Evolutionary conservation across 116 monocot genomes (phyloP).

Genomic region (Dioscorea cayenensis): DNA sequence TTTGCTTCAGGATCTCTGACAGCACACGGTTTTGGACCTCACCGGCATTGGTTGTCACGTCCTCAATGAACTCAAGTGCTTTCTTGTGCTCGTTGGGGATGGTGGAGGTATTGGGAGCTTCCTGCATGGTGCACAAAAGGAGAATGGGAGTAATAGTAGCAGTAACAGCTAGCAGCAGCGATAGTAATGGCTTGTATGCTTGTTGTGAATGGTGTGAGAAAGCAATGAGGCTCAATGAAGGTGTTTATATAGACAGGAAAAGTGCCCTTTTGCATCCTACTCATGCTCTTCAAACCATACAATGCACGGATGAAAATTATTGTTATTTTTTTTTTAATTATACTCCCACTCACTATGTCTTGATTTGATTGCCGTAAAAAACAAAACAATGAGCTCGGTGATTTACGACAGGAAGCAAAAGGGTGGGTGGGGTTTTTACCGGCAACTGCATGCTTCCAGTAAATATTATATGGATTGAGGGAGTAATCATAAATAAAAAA

Average conservation of each 20-base stretch:
- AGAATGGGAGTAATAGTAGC: too few relatives aligned
- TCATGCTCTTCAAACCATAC: not conserved
- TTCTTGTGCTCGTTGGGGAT: constrained; percentile 31
- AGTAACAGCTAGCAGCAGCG: too few relatives aligned
- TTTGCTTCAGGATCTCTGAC: constrained; percentile 65
- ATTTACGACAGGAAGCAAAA: not conserved
- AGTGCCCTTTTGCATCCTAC: not conserved
- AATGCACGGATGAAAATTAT: not conserved
- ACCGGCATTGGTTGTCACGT: constrained; percentile 35
- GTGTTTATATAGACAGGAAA: not conserved
- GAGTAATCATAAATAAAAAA: too few relatives aligned
- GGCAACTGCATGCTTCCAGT: not conserved
- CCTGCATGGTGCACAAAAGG: constrained; percentile 16
- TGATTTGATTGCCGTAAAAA: too few relatives aligned
- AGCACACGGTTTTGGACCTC: constrained; percentile 40
- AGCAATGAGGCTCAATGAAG: not conserved
- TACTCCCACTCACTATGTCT: too few relatives aligned
- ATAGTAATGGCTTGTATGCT: too few relatives aligned
- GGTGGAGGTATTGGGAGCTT: constrained; percentile 24
- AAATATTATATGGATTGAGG: too few relatives aligned
- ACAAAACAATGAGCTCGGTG: too few relatives aligned
- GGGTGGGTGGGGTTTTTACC: not conserved
- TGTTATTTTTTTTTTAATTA: not conserved
- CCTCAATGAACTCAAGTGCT: constrained; percentile 51
- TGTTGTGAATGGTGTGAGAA: not conserved